These are phyloP conservation scores for Colletotrichum cordylinicola DNA, from an alignment of 2,329 filamentous ascomycete species.

Conservation along the genomic window DNA sequence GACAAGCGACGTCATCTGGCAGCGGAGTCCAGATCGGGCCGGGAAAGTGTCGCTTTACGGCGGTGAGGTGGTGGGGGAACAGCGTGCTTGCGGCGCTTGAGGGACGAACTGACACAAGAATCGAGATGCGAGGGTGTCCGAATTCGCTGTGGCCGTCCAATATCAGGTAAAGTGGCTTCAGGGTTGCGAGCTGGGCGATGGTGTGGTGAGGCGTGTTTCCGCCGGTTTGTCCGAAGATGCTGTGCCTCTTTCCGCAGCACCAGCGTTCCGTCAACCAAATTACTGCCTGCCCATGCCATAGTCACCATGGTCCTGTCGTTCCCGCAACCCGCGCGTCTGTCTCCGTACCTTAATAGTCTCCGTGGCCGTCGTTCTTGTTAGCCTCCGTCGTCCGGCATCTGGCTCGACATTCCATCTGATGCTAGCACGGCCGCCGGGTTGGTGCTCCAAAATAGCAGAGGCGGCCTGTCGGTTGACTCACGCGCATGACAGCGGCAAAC, in stretches of 20 bases:
- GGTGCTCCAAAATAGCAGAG: background rate
- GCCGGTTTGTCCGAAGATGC: background rate
- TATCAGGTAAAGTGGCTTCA: background rate
- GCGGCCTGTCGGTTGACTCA: constrained; percentile 7
- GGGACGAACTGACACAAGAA: background rate
- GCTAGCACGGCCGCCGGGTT: background rate
- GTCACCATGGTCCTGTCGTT: background rate
- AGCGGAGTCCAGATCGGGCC: background rate
- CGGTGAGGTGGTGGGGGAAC: background rate
- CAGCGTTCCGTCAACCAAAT: background rate
- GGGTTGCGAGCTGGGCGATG: background rate
- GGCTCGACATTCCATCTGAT: constrained; percentile 8
- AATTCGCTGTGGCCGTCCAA: background rate
- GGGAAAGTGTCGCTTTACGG: background rate
- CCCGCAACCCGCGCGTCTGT: background rate
- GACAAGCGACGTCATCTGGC: constrained; percentile 15
- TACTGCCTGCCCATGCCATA: background rate
- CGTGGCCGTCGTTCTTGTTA: background rate
- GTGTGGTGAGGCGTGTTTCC: background rate
- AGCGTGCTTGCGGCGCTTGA: background rate
- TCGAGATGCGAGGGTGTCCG: background rate
- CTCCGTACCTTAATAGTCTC: background rate
- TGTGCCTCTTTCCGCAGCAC: background rate
- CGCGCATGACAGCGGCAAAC: constrained; percentile 13
- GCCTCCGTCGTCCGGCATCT: background rate